Base-by-base conservation (phyloP, 495 filamentous ascomycete genomes). In the Hamigera avellanea region DNA sequence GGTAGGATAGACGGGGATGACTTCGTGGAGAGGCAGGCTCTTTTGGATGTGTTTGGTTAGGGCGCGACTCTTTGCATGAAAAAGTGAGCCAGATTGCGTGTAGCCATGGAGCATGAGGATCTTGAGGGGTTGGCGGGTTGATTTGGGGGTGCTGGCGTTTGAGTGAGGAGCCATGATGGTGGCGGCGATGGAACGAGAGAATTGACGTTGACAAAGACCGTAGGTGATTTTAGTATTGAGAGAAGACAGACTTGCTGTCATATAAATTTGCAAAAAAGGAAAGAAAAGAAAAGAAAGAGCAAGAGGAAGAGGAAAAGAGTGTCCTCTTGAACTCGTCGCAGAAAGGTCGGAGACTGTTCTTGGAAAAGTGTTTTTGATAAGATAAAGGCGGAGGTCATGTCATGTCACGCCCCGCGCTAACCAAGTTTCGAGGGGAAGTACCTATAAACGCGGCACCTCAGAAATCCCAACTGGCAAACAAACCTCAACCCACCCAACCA, bases 51-150 rank as follows among this genome's bases (percentile, higher is more conserved):
- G 53, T 57, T 95, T 95, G 49, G 83, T 69, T 12, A 95, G 70
- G 15, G 86, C 87, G 56, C 80, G 79, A 44, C 82, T 89, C 67
- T 95, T 96, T 58, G 81, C 73, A 61, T 76, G 78, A 76, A 95
- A 96, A 52, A 85, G 62, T 1, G 76, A 53, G 21, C 88, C 86
- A 19, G 86, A 88, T 69, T 96, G 91, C 1, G 89, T 95, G 75
- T 81, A 96, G 59, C 89, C 68, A 36, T 70, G 66, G 26, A 72
- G 64, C 68, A 76, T 56, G 60, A 78, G 46, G 60, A 76, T 56
- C 63, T 70, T 66, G 50, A 72, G 50, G 26, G 65, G 52, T 49
- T 62, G 40, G 6, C 34, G 8, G 19, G 34, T 28, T 5, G 34
- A 25, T 26, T 12, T 13, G 3, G 25, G 32, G 16, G 16, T 14